Conservation (phyloP, 805 yeast genomes). For the Isabelozyma pseudorhagii region DNA sequence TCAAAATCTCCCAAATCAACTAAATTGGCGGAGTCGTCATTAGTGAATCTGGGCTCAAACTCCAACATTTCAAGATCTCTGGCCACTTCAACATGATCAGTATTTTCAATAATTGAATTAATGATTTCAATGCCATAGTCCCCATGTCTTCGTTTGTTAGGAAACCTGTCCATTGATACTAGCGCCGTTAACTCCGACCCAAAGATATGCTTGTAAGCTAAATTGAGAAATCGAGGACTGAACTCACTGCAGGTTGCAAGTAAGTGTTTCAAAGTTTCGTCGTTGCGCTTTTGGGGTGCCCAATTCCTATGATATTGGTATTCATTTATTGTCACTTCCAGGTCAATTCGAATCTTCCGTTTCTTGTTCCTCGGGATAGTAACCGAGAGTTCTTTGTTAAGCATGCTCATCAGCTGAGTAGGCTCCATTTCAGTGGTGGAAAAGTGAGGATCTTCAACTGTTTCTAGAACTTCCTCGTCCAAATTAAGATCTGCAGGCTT, state of each 20-base stretch:
- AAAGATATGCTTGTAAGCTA: neutral
- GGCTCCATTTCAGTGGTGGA: neutral
- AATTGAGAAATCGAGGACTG: neutral
- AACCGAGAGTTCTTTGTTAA: neutral
- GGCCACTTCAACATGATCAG: slow-evolving; percentile 10
- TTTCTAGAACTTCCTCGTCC: neutral
- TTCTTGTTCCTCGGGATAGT: neutral
- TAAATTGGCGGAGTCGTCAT: neutral
- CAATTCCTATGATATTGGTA: neutral
- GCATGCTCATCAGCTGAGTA: neutral
- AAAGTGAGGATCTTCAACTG: neutral
- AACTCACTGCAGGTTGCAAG: neutral
- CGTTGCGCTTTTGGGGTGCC: neutral
- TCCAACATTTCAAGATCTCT: slow-evolving; percentile 7
- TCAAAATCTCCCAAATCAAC: neutral
- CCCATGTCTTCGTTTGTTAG: neutral
- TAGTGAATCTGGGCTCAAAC: neutral
- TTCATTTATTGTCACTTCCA: neutral
- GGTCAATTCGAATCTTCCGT: neutral
- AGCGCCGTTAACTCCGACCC: neutral
- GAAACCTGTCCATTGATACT: neutral
- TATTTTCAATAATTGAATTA: neutral
- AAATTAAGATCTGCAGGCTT: neutral
- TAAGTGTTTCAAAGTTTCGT: neutral
- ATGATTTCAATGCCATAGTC: neutral